Percentiles rank a stretch among this genome's conserved stretches.
Conservation (phyloP, 2,329 filamentous ascomycete genomes). For the Cordyceps cateniannulata region DNA sequence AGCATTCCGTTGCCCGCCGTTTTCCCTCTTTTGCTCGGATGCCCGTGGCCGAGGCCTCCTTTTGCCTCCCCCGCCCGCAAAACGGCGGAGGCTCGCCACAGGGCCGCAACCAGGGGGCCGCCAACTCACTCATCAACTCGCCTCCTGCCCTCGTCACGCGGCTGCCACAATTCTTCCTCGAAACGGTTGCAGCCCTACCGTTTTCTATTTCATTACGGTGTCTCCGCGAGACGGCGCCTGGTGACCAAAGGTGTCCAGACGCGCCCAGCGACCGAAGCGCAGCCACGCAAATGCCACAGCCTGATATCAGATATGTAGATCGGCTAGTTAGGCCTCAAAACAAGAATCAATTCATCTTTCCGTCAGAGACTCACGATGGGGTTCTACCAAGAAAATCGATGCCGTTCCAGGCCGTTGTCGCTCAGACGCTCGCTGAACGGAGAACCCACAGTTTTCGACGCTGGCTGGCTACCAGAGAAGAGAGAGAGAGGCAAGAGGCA, state of each 20-base stretch:
- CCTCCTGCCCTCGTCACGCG: not conserved
- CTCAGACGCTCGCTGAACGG: not conserved
- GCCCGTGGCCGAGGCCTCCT: conserved; percentile 2
- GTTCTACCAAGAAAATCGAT: not conserved
- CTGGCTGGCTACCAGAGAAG: too few species aligned
- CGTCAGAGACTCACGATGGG: not conserved
- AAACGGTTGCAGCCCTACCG: conserved; percentile 2
- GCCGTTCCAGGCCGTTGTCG: not conserved
- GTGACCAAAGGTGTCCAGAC: not conserved
- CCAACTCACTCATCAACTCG: too few species aligned
- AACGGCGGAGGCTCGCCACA: not conserved
- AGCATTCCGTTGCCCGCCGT: conserved; percentile 10
- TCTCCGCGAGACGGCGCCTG: not conserved
- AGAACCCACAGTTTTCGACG: not conserved
- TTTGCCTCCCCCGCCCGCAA: not conserved
- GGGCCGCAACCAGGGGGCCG: not conserved
- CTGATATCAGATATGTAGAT: too few species aligned
- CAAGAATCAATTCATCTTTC: not conserved
- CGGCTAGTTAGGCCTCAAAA: not conserved
- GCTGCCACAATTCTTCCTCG: not conserved
- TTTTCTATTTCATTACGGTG: not conserved
- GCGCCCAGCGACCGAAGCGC: not conserved
- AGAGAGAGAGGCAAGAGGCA: not conserved
- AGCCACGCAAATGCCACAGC: not conserved
- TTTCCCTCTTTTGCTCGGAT: not conserved